Conservation (phyloP, 257 asterid species). For the Solanum chiquidenum region DNA sequence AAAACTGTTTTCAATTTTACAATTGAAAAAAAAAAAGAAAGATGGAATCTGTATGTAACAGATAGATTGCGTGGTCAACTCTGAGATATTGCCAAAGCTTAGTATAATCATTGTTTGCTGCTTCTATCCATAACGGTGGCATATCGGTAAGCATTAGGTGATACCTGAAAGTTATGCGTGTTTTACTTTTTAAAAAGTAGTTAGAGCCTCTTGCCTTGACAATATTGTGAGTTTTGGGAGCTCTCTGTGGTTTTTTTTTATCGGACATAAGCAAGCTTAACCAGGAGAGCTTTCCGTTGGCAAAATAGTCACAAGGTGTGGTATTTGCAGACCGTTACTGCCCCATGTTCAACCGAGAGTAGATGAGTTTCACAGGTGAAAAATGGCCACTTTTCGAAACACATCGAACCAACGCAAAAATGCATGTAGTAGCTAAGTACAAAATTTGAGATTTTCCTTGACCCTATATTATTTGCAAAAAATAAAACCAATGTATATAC, state of each 20-base stretch:
- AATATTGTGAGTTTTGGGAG: neutral
- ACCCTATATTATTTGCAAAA: neutral
- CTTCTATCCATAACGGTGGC: neutral
- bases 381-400: neutral
- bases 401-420: neutral
- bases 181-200: neutral
- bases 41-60: neutral
- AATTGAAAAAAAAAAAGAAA: neutral
- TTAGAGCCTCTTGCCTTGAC: neutral
- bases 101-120: neutral
- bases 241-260: neutral
- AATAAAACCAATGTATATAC: neutral
- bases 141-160: neutral
- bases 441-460: neutral
- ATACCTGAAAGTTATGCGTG: neutral
- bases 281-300: neutral
- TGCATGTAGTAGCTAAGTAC: neutral
- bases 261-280: neutral
- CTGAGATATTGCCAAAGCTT: neutral
- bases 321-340: neutral
- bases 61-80: neutral
- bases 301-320: neutral
- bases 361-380: neutral
- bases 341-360: neutral
- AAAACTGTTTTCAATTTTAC: neutral